phyloP scores from a whole-genome alignment of 2,329 filamentous ascomycete species.

The Fonsecaea multimorphosa region DNA sequence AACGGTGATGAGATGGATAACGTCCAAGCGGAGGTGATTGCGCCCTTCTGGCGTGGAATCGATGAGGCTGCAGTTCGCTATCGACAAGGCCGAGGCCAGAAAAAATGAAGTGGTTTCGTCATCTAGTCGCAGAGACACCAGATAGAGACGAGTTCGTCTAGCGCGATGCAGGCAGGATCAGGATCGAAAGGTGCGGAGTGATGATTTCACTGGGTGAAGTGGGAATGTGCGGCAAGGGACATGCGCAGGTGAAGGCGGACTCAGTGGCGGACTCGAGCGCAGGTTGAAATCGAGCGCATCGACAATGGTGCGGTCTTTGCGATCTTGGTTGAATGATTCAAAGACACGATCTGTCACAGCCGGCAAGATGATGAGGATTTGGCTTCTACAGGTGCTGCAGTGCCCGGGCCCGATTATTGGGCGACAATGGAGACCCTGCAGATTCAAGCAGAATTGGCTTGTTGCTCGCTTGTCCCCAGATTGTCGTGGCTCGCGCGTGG shows the following conservation, averaged over 20 bases:
- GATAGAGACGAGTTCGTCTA: neutral
- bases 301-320: neutral
- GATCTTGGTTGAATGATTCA: neutral
- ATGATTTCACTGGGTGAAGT: neutral
- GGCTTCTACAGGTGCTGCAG: neutral
- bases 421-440: neutral
- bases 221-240: neutral
- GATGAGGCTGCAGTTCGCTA: constrained; percentile 14
- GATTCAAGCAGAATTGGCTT: constrained; percentile 1
- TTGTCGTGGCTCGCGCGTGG: neutral
- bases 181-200: neutral
- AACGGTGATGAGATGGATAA: neutral
- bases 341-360: constrained; percentile 1
- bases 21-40: neutral
- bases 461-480: neutral
- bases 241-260: neutral
- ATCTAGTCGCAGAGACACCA: constrained; percentile 17
- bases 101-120: constrained; percentile 18
- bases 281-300: neutral
- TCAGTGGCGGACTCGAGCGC: neutral
- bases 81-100: constrained; percentile 31
- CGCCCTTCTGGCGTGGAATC: neutral
- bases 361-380: constrained; percentile 4
- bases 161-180: neutral
- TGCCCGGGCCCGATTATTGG: neutral